These are phyloP conservation scores for Cornus kousa DNA, from an alignment of 148 eudicot species.

Conservation along the genomic window DNA sequence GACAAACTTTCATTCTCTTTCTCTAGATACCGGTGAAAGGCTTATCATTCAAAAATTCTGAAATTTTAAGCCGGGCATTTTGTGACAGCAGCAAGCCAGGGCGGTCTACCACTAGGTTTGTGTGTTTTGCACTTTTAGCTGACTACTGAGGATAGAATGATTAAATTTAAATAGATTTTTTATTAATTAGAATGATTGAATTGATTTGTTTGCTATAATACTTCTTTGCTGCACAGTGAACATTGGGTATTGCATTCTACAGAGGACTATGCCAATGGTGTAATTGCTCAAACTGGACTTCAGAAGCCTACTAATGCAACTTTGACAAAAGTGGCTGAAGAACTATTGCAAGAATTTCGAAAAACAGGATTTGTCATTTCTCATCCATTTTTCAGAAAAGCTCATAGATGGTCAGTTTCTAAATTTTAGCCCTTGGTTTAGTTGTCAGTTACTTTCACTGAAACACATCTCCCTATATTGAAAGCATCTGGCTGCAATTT, in stretches of 20 bases:
- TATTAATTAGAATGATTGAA: background rate
- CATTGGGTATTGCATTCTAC: slow-evolving; percentile 95
- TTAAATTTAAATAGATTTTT: background rate
- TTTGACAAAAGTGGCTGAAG: slow-evolving; percentile 65
- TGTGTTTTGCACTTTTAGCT: background rate
- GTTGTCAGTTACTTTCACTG: background rate
- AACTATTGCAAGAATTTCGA: slow-evolving; percentile 69
- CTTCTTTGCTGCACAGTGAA: slow-evolving; percentile 44
- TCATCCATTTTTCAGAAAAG: slow-evolving; percentile 74
- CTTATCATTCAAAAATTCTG: slow-evolving; percentile 65
- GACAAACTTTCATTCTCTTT: background rate
- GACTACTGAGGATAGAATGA: background rate
- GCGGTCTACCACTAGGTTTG: slow-evolving; percentile 65
- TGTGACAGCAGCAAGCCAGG: slow-evolving; percentile 96
- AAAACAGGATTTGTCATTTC: slow-evolving; percentile 61
- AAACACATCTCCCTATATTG: background rate
- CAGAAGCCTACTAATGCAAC: slow-evolving; percentile 62
- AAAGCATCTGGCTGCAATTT: background rate
- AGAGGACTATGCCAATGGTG: slow-evolving; percentile 58
- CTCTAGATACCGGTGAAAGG: slow-evolving; percentile 69
- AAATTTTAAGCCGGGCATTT: slow-evolving; percentile 64
- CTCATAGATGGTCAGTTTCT: slow-evolving; percentile 89
- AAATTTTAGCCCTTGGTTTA: background rate
- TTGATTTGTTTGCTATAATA: background rate
- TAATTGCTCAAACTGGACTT: slow-evolving; percentile 71